phyloP scores from a whole-genome alignment of 78 protist species.

The Mastigamoeba balamuthi region DNA sequence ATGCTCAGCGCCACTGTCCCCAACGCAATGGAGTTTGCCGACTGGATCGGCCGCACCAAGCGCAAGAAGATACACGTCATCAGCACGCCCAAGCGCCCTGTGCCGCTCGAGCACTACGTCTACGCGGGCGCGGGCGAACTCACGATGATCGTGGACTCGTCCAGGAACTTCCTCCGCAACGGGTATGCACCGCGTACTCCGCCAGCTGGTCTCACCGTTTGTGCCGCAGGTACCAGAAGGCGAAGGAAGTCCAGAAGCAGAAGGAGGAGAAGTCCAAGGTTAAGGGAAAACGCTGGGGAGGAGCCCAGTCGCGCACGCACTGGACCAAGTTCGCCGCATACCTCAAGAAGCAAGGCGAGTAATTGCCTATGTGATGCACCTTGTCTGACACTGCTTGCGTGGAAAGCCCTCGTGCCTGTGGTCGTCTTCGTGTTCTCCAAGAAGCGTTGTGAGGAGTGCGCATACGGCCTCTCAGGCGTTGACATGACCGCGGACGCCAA shows the following conservation, averaged over 20 bases:
- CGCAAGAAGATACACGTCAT: slow-evolving; percentile 49
- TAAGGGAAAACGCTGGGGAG: not conserved
- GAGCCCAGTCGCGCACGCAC: too few relatives aligned
- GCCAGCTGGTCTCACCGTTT: too few relatives aligned
- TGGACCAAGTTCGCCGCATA: slow-evolving; percentile 13
- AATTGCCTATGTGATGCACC: too few relatives aligned
- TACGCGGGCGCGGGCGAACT: slow-evolving; percentile 25
- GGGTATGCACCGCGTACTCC: too few relatives aligned
- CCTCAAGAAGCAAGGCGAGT: slow-evolving; percentile 32
- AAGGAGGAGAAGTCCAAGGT: not conserved
- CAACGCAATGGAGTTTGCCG: slow-evolving; percentile 84
- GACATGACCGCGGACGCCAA: slow-evolving; percentile 56
- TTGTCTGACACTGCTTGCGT: not conserved
- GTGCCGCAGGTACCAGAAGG: not conserved
- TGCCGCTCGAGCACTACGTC: slow-evolving; percentile 83
- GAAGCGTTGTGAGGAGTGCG: slow-evolving; percentile 59
- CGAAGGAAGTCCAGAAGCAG: not conserved
- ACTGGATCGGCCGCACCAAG: slow-evolving; percentile 85
- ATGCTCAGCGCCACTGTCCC: slow-evolving; percentile 91
- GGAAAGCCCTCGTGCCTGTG: slow-evolving; percentile 36
- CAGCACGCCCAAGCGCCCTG: slow-evolving; percentile 73
- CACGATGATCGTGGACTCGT: slow-evolving; percentile 30
- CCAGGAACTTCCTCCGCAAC: slow-evolving; percentile 1
- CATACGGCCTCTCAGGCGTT: slow-evolving; percentile 15
- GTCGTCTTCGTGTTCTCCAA: slow-evolving; percentile 78